Base-by-base conservation (phyloP, 495 filamentous ascomycete species). In the Penicillium bovifimosum region DNA sequence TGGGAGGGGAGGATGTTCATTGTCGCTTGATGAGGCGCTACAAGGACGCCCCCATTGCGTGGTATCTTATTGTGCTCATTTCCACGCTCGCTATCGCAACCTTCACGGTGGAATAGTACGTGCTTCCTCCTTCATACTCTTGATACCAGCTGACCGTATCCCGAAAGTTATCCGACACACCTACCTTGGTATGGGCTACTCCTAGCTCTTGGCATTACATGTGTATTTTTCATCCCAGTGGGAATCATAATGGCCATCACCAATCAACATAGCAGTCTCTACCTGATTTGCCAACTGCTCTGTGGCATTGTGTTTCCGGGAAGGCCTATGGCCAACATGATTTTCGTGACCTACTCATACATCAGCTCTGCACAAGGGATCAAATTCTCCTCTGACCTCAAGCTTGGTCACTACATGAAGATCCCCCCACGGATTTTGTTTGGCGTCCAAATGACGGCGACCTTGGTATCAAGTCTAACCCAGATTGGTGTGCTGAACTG, bases 401-500 rank as follows among this genome's bases (percentile, higher is more conserved):
- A 95, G 64, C 80, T 95, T 0, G 90, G 90, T 27, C 86, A 92
- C 62, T 95, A 95, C 65, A 92, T 95, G 88, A 95, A 95, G 67
- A 90, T 95, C 45, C 90, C 90, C 14, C 88, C 90, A 0, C 82
- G 86, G 10, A 66, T 68, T 18, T 56, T 95, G 8, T 95, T 95
- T 69, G 70, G 73, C 6, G 86, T 91, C 4, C 90, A 95, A 57
- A 85, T 93, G 75, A 75, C 85, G 31, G 88, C 90, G 24, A 92
- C 88, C 1, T 71, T 90, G 49, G 74, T 95, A 14, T 87, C 86
- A 1, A 87, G 85, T 16, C 44, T 93, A 43, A 91, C 86, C 1
- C 90, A 95, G 58, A 90, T 91, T 61, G 76, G 76, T 27, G 87
- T 95, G 6, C 73, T 93, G 18, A 90, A 91, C 66, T 95, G 90